Evolutionary conservation across 306 rosid species (phyloP), one percentile per base, ranked within the genome.

Genomic region (Gillenia trifoliata): DNA sequence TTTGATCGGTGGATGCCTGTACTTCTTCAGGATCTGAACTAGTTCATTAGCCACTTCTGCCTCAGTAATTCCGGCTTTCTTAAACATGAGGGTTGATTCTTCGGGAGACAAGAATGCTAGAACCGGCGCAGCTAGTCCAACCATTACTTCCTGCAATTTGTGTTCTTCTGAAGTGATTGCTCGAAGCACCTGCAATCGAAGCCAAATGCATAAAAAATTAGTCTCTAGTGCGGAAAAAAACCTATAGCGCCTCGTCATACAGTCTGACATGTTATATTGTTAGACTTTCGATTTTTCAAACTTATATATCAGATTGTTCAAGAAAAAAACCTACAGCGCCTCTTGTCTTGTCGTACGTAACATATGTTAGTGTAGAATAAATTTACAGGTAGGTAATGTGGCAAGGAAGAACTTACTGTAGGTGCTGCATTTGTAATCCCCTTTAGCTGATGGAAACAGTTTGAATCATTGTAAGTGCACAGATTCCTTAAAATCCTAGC

Each of bases 101-200:
- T 75, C 73, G 36, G 90, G 72, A 78, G 78, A 70, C 90, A 89
- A 80, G 84, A 90, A 86, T 80, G 81, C 82, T 77, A 95, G 83
- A 75, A 89, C 80, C 68, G 67, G 89, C 75, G 96, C 90, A 63
- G 85, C 96, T 28, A 95, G 85, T 75, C 99, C 99, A 43, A 90
- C 85, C 99, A 95, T 95, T 69, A 88, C 98, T 89, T 95, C 99
- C 64, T 90, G 96, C 30, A 84, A 89, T 85, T 90, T 92, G 82
- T 85, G 84, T 72, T 92, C 92, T 75, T 86, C 91, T 47, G 83
- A 64, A 80, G 86, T 85, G 73, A 95, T 89, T 82, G 85, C 95
- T 11, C 41, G 78, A 64, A 95, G 85, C 65, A 90, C 79, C 99
- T 85, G 88, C 78, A 74, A 71, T 41, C 72, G 26, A 68, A 74